Conservation (phyloP, 768 basidiomycete species). For the Suillus spraguei region DNA sequence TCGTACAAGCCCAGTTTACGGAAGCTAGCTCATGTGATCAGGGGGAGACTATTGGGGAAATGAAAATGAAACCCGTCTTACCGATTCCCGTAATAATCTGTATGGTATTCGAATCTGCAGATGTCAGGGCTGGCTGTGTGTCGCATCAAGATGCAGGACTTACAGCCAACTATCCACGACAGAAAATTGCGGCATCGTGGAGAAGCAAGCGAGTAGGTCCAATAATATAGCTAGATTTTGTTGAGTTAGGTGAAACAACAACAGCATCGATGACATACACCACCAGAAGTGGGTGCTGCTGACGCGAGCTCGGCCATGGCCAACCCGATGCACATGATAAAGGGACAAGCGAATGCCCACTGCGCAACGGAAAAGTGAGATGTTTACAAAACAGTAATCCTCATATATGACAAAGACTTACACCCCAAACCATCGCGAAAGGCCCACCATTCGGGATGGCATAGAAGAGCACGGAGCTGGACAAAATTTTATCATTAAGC, state of each 20-base stretch:
- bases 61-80: not conserved
- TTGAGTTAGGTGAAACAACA: not conserved
- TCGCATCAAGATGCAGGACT: not conserved
- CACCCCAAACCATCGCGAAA: not conserved
- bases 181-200: not conserved
- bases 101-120: not conserved
- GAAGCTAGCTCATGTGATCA: not conserved
- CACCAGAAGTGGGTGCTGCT: not conserved
- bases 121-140: not conserved
- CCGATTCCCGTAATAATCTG: not conserved
- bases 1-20: not conserved
- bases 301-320: not conserved
- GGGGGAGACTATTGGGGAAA: not conserved
- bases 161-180: not conserved
- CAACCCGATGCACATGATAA: not conserved
- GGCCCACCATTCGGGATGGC: not conserved
- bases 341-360: not conserved
- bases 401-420: not conserved
- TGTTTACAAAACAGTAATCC: not conserved
- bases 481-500: not conserved
- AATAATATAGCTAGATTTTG: not conserved
- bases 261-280: not conserved
- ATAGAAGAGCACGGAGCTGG: not conserved
- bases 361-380: not conserved
- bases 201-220: conserved; percentile 1